Evolutionary conservation across 805 yeast species (phyloP), one percentile per base, ranked within the genome.

Genomic region (Metschnikowia cerradonensis): DNA sequence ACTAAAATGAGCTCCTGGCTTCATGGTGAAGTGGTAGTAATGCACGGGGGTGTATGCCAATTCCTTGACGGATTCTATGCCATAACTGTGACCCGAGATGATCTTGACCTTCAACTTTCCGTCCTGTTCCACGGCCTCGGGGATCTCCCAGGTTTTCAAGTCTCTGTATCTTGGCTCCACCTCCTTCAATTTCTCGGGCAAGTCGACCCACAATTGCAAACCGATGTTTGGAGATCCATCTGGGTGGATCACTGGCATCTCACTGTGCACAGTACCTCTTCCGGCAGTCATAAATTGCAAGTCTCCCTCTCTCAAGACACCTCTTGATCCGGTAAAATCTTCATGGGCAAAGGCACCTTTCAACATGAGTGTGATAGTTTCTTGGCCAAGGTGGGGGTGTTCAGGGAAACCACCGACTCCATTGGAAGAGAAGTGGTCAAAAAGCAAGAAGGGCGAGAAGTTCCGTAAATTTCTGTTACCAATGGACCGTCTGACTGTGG

Each of bases 201-300:
- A 53, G 38, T 57, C 60, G 7, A 59, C 60, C 96, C 96, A 90
- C 50, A 90, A 72, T 67, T 90, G 97, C 73, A 89, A 71, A 53
- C 96, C 96, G 23, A 50, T 53, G 40, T 53, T 57, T 7, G 50
- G 42, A 3, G 59, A 52, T 8, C 60, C 60, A 37, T 59, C 61
- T 39, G 76, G 77, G 53, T 71, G 68, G 37, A 75, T 72, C 32
- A 83, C 83, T 6, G 96, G 96, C 81, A 90, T 89, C 63, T 90
- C 96, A 1, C 90, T 79, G 66, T 89, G 96, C 48, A 87, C 87
- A 37, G 89, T 81, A 46, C 95, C 97, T 60, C 78, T 80, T 53
- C 96, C 96, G 4, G 96, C 96, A 22, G 96, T 90, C 96, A 90
- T 90, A 67, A 90, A 89, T 66, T 90, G 97, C 57, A 90, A 72